A percentile compares a stretch with the other conserved stretches of the same genome.
Conservation (phyloP, 257 asterid genomes). For the Solanum tarijense region DNA sequence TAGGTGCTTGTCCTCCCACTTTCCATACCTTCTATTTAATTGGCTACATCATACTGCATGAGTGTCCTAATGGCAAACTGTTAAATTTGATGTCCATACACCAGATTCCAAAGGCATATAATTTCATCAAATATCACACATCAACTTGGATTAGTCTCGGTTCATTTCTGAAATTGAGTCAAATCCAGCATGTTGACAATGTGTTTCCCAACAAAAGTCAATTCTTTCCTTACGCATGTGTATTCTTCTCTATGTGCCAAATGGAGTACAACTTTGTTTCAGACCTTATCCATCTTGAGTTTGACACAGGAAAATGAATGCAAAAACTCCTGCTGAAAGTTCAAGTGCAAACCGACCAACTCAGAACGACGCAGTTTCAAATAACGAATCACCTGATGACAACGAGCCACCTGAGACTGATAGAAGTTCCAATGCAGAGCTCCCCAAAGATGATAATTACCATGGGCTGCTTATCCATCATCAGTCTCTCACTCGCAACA, state of each 20-base stretch:
- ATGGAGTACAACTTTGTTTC: background rate
- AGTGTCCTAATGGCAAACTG: background rate
- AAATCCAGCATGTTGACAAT: background rate
- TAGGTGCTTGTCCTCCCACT: background rate
- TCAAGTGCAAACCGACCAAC: background rate
- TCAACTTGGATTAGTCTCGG: background rate
- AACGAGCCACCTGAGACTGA: background rate
- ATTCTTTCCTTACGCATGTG: background rate
- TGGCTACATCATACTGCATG: background rate
- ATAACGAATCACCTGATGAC: slow-evolving; percentile 2
- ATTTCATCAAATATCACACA: background rate
- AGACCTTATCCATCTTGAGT: background rate
- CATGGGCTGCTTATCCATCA: slow-evolving; percentile 90
- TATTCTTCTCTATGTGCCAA: background rate
- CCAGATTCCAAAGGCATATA: background rate
- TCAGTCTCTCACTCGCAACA: slow-evolving; percentile 73
- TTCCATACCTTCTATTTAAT: background rate
- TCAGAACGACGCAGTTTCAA: background rate
- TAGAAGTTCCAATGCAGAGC: slow-evolving; percentile 1
- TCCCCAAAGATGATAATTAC: slow-evolving; percentile 38
- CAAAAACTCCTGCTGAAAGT: background rate
- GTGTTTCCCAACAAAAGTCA: background rate
- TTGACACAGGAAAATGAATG: slow-evolving; percentile 1
- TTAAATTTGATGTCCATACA: background rate
- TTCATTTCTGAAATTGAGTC: background rate